Evolutionary conservation across 169 alveolate genomes (phyloP).

Genomic region (Miamiensis avidus): DNA sequence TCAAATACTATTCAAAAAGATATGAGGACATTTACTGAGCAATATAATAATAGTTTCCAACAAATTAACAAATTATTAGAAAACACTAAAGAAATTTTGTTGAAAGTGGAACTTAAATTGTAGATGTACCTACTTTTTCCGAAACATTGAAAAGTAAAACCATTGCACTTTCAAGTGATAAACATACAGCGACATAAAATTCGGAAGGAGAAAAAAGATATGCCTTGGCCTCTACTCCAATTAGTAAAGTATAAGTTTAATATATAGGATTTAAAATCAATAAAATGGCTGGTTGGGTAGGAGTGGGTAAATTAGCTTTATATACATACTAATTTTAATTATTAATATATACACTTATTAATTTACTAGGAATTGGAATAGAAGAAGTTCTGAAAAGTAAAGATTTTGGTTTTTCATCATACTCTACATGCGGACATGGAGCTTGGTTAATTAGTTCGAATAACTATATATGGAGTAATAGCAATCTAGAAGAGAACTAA

Average conservation of each 20-base stretch:
- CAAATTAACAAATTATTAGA: not conserved
- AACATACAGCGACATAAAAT: not conserved
- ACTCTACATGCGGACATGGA: not conserved
- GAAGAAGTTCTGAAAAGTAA: not conserved
- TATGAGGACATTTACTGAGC: too few relatives aligned
- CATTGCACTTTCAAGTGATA: too few relatives aligned
- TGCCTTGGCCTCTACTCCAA: not conserved
- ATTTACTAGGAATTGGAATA: not conserved
- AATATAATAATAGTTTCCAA: too few relatives aligned
- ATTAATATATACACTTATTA: too few relatives aligned
- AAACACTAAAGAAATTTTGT: not conserved
- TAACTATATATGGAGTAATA: not conserved
- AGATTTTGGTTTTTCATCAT: not conserved
- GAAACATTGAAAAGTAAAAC: too few relatives aligned
- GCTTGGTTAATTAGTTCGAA: not conserved
- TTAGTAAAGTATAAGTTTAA: not conserved
- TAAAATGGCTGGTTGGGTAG: not conserved
- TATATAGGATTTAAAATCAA: not conserved
- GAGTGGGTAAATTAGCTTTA: not conserved
- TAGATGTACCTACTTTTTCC: too few relatives aligned
- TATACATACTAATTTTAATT: too few relatives aligned
- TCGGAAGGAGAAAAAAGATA: not conserved
- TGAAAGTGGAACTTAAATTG: too few relatives aligned
- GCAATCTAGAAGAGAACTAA: not conserved
- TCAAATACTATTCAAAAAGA: not conserved